phyloP scores from a whole-genome alignment of 352 stramenopile genomes.

The Phytophthora vignae region DNA sequence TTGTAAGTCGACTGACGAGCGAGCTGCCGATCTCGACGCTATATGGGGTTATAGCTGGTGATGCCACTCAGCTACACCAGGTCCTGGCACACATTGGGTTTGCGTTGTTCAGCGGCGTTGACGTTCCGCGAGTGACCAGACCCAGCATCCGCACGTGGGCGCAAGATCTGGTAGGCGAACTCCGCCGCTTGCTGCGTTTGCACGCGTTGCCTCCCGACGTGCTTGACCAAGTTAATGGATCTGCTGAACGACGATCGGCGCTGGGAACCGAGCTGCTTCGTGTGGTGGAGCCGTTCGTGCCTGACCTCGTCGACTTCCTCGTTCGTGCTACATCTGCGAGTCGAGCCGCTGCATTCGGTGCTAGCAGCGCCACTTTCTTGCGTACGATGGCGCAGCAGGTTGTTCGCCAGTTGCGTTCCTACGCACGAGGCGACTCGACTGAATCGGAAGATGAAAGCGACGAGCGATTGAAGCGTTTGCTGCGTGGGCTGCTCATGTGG shows the following conservation, averaged over 20 bases:
- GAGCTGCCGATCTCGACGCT: conserved; percentile 59
- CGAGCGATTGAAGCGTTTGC: conserved; percentile 42
- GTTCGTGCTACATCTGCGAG: conserved; percentile 72
- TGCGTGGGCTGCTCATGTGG: conserved; percentile 47
- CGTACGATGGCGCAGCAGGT: conserved; percentile 62
- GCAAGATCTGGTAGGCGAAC: conserved; percentile 51
- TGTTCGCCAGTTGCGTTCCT: conserved; percentile 48
- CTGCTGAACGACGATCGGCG: conserved; percentile 26
- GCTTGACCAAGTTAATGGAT: conserved; percentile 41
- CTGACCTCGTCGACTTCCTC: conserved; percentile 63
- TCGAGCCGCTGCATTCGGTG: conserved; percentile 52
- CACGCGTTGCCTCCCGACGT: conserved; percentile 46
- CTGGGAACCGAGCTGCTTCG: conserved; percentile 59
- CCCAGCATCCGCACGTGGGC: conserved; percentile 66
- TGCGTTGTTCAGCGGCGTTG: conserved; percentile 64
- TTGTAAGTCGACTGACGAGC: conserved; percentile 54
- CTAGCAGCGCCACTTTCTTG: conserved; percentile 58
- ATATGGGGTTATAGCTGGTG: conserved; percentile 60
- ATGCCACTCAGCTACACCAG: conserved; percentile 59
- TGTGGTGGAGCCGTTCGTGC: conserved; percentile 62
- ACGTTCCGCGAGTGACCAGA: conserved; percentile 68
- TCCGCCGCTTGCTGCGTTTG: conserved; percentile 51
- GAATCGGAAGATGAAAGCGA: conserved; percentile 38
- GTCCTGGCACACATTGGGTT: conserved; percentile 66
- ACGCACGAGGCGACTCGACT: conserved; percentile 41